A percentile compares a stretch with the other conserved stretches of the same genome.
phyloP scores from a whole-genome alignment of 2,329 filamentous ascomycete species.

The Ambrosiella cleistominuta region DNA sequence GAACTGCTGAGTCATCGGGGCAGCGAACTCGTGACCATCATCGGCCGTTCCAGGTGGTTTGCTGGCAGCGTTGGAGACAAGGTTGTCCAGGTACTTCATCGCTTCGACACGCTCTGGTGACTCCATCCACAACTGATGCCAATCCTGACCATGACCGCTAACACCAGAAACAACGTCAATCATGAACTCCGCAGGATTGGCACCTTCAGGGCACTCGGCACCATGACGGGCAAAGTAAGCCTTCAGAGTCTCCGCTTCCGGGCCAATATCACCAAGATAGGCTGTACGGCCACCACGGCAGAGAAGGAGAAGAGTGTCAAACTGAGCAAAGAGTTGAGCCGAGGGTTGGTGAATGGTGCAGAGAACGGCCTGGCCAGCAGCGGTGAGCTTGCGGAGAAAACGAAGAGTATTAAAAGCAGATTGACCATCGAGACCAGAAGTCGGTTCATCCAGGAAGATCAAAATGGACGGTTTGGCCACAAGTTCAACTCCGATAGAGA shows the following conservation, averaged over 20 bases:
- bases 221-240: slow-evolving; percentile 50
- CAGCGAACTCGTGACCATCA: slow-evolving; percentile 54
- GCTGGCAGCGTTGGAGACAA: slow-evolving; percentile 37
- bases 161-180: slow-evolving; percentile 42
- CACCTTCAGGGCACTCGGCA: slow-evolving; percentile 39
- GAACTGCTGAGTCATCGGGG: slow-evolving; percentile 44
- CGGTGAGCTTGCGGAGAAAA: slow-evolving; percentile 48
- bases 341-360: slow-evolving; percentile 57
- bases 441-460: slow-evolving; percentile 45
- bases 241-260: slow-evolving; percentile 31
- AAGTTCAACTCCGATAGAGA: slow-evolving; percentile 44
- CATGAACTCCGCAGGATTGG: slow-evolving; percentile 65
- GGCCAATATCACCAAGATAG: slow-evolving; percentile 49
- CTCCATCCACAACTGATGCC: slow-evolving; percentile 53
- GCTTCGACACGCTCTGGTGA: slow-evolving; percentile 41
- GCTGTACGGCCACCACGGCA: slow-evolving; percentile 47
- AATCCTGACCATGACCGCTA: slow-evolving; percentile 38
- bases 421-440: slow-evolving; percentile 48
- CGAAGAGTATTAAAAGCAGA: slow-evolving; percentile 49
- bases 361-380: slow-evolving; percentile 48
- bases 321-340: slow-evolving; percentile 46
- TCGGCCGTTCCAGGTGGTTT: slow-evolving; percentile 25
- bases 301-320: slow-evolving; percentile 47
- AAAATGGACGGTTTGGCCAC: slow-evolving; percentile 47
- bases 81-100: slow-evolving; percentile 42